Evolutionary conservation across 345 rosid species (phyloP).

Genomic region (Euclidium syriacum): DNA sequence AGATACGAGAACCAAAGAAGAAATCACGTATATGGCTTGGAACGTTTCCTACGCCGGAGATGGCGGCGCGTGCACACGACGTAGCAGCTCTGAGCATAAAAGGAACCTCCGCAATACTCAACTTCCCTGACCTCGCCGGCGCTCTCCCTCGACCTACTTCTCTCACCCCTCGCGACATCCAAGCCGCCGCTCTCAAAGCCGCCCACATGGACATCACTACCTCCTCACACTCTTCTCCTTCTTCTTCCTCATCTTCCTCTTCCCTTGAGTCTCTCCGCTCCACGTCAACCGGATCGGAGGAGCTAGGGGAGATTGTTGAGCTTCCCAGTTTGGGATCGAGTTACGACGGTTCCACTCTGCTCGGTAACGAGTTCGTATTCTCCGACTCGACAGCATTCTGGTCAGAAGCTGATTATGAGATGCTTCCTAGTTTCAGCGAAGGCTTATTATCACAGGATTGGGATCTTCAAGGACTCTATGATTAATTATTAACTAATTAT

Average conservation of each 20-base stretch:
- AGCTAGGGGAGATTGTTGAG: constrained; percentile 74
- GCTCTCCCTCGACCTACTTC: constrained; percentile 78
- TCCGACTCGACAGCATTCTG: constrained; percentile 40
- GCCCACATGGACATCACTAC: constrained; percentile 59
- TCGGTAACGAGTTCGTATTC: constrained; percentile 45
- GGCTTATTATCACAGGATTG: constrained; percentile 15
- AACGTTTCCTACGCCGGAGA: constrained; percentile 84
- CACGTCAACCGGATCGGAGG: constrained; percentile 40
- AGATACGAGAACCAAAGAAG: constrained; percentile 85
- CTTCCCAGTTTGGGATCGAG: constrained; percentile 64
- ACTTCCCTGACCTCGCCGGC: constrained; percentile 73
- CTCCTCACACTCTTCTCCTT: constrained; percentile 25
- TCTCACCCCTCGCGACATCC: constrained; percentile 73
- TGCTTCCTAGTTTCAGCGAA: constrained; percentile 9
- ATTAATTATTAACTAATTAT: constrained; percentile 28
- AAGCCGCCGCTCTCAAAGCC: constrained; percentile 83
- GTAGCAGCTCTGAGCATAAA: constrained; percentile 85
- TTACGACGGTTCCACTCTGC: constrained; percentile 35
- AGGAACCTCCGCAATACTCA: constrained; percentile 75
- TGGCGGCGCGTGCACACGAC: constrained; percentile 98
- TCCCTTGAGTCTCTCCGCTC: constrained; percentile 48
- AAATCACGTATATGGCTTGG: constrained; percentile 96
- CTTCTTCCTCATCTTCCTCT: constrained; percentile 25
- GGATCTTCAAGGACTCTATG: constrained; percentile 25
- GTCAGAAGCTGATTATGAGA: constrained; percentile 37